Base-by-base conservation (phyloP, 768 basidiomycete species). In the Leccinum longicurvipes region DNA sequence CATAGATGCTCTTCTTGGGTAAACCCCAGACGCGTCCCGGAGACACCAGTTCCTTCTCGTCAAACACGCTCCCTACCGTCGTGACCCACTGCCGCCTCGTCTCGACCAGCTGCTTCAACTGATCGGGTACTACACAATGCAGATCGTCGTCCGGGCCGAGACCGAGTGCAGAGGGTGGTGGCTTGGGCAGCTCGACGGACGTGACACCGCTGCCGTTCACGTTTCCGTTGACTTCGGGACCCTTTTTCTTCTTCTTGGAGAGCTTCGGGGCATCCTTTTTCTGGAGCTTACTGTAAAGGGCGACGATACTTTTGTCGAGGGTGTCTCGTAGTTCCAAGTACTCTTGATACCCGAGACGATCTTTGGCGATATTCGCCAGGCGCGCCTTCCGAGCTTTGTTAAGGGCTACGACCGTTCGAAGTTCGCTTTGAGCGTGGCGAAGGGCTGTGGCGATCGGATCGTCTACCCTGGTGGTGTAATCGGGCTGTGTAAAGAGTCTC, bases 401-500 rank as follows among this genome's bases (percentile, higher is more conserved):
- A 55, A 84, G 79, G 9, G 85, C 80, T 3, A 89, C 77, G 48
- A 98, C 89, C 6, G 74, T 76, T 10, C 88, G 83, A 6, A 99
- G 80, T 60, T 93, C 84, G 14, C 80, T 75, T 68, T 99, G 97
- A 17, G 92, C 90, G 42, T 91, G 86, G 3, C 96, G 88, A 1
- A 99, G 82, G 1, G 92, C 89, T 2, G 90, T 85, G 8, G 94
- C 87, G 48, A 99, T 91, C 29, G 95, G 94, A 71, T 99, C 97
- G 67, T 98, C 96, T 34, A 94, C 88, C 57, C 87, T 84, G 45
- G 84, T 79, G 23, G 82, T 76, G 64, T 82, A 91, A 68, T 91
- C 84, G 47, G 88, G 87, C 88, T 90, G 58, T 24, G 39, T 11
- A 41, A 61, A 44, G 50, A 56, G 46, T 41, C 21, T 44, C 4